Conservation (phyloP, 139 green algal species). For the Picocystis salinarum region DNA sequence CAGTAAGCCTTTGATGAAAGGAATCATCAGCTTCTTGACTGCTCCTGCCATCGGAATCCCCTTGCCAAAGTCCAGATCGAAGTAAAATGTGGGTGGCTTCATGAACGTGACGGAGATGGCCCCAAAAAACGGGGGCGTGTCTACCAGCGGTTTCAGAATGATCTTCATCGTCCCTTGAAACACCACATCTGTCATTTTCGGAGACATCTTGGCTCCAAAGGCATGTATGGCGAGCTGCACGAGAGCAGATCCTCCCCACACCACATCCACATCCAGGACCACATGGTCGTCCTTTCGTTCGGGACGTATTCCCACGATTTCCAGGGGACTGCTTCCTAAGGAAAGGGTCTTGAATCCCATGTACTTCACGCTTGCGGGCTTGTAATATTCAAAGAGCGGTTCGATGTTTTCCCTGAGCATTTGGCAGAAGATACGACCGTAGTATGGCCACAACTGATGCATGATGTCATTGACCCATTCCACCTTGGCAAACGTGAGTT, state of each 20-base stretch:
- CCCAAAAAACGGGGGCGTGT: conserved; percentile 63
- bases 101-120: conserved; percentile 2
- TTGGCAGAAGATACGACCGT: conserved; percentile 52
- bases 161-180: conserved; percentile 38
- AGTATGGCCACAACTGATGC: conserved; percentile 60
- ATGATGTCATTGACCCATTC: conserved; percentile 70
- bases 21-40: conserved; percentile 32
- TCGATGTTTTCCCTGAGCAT: conserved; percentile 56
- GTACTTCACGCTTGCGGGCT: conserved; percentile 42
- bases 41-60: conserved; percentile 13
- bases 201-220: conserved; percentile 33
- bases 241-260: conserved; percentile 65
- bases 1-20: conserved; percentile 28
- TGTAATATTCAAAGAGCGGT: conserved; percentile 42
- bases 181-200: conserved; percentile 59
- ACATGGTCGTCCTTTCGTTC: conserved; percentile 1
- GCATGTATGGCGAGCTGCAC: conserved; percentile 66
- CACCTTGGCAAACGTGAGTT: too few species aligned
- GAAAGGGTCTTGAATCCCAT: conserved; percentile 68
- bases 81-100: conserved; percentile 6
- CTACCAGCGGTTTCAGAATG: conserved; percentile 34
- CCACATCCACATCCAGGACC: conserved; percentile 49
- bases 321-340: conserved; percentile 62
- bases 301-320: conserved; percentile 31
- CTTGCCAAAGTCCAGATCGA: conserved; percentile 34